Conservation (phyloP, 163 green algal genomes). For the Scenedesmus sp. region DNA sequence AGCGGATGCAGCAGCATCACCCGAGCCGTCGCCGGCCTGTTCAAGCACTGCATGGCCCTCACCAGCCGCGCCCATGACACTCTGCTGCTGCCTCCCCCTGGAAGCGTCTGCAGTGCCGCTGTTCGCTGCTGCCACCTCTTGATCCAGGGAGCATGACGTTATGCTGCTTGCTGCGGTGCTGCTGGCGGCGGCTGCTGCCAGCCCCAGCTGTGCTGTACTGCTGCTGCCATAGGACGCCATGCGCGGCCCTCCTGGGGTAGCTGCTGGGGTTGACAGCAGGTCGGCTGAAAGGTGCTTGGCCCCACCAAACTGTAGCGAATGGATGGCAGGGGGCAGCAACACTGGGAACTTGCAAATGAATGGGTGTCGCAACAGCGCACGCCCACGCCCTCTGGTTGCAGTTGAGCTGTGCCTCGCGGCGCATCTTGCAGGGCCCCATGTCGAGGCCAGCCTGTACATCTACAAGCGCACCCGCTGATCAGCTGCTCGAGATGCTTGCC, state of each 20-base stretch:
- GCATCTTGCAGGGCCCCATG: too few relatives aligned
- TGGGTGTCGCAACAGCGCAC: too few relatives aligned
- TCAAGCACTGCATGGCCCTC: neutral
- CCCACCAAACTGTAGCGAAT: neutral
- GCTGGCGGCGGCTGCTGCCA: neutral
- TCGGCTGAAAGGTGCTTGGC: neutral
- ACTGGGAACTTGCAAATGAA: too few relatives aligned
- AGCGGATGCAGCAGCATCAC: neutral
- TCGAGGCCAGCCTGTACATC: too few relatives aligned
- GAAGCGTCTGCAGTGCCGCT: neutral
- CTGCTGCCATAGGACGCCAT: neutral
- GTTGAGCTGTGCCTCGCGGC: neutral
- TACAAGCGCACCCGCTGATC: too few relatives aligned
- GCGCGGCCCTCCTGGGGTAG: neutral
- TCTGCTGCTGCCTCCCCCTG: neutral
- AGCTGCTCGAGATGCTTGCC: neutral
- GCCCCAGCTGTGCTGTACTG: neutral
- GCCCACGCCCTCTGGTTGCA: too few relatives aligned
- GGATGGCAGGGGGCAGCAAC: neutral
- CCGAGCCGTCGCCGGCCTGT: neutral
- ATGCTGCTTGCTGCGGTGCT: slow-evolving; percentile 20
- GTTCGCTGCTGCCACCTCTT: neutral
- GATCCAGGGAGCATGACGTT: neutral
- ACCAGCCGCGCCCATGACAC: too few relatives aligned
- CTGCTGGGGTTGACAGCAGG: neutral